Evolutionary conservation across 2,329 filamentous ascomycete species (phyloP).

Genomic region (Ascosphaera pollenicola): DNA sequence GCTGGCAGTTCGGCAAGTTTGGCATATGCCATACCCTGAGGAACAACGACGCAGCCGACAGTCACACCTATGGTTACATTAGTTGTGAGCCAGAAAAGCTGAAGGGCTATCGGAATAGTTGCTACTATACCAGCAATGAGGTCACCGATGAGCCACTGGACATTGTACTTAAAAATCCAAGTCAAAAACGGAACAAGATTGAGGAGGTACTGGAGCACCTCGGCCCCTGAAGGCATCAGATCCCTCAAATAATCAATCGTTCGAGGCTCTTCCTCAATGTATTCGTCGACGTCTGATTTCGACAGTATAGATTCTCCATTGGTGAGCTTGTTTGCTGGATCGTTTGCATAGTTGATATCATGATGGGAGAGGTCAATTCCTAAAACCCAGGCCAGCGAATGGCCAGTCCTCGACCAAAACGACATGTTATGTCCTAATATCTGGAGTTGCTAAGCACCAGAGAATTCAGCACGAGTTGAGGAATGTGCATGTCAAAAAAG

Average conservation of each 20-base stretch:
- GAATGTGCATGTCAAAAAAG: too few species aligned
- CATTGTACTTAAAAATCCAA: constrained; percentile 83
- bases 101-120: constrained; percentile 2
- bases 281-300: constrained; percentile 48
- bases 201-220: constrained; percentile 37
- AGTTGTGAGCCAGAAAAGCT: constrained; percentile 3
- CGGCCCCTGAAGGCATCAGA: constrained; percentile 34
- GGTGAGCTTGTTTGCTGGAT: too few species aligned
- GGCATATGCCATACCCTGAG: constrained; percentile 92
- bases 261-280: constrained; percentile 63
- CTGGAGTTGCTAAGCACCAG: too few species aligned
- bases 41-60: constrained; percentile 65
- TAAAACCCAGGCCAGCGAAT: constrained; percentile 52
- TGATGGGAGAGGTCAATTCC: constrained; percentile 61
- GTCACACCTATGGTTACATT: constrained; percentile 32
- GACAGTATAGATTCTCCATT: constrained; percentile 65
- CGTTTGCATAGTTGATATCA: constrained; percentile 32
- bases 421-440: too few species aligned
- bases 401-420: constrained; percentile 46
- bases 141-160: constrained; percentile 75
- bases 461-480: too few species aligned
- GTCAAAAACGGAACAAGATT: constrained; percentile 67
- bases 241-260: constrained; percentile 48
- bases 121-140: constrained; percentile 51
- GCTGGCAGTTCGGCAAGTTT: constrained; percentile 56